Evolutionary conservation across 1,139 yeast genomes (phyloP), one percentile per base, ranked within the genome.

Genomic region (Candida sanyaensis): DNA sequence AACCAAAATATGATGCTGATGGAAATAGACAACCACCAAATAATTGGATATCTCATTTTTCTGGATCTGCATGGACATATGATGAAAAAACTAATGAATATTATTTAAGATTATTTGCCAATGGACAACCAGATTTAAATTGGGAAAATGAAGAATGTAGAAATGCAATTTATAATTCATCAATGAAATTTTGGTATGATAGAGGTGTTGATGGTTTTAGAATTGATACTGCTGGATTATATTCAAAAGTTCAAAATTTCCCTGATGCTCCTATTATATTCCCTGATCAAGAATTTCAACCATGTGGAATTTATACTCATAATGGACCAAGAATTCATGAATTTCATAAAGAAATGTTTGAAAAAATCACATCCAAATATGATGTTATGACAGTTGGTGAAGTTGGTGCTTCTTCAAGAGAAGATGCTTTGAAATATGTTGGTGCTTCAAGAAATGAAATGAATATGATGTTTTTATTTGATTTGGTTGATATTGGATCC

Each of bases 371-470:
- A 28, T 65, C 74, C 39, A 70, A 78, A 44, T 79, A 79, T 58
- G 83, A 79, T 57, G 77, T 65, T 37, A 70, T 80, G 77, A 79
- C 84, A 1, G 85, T 81, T 26, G 86, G 85, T 37, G 85, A 81
- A 55, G 75, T 77, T 41, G 80, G 81, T 6, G 62, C 63, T 50
- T 71, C 75, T 50, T 50, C 70, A 11, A 70, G 68, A 49, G 79
- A 75, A 47, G 69, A 71, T 37, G 67, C 78, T 11, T 62, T 77
- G 57, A 68, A 72, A 51, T 78, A 75, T 57, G 81, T 78, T 31
- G 67, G 80, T 57, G 82, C 81, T 7, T 64, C 67, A 50, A 72
- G 71, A 53, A 66, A 70, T 46, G 84, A 81, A 61, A 66, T 81
- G 72, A 70, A 76, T 56, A 77, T 76, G 80, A 64, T 80, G 55